Evolutionary conservation across 2,329 filamentous ascomycete genomes (phyloP).

Genomic region (Microsporum canis): DNA sequence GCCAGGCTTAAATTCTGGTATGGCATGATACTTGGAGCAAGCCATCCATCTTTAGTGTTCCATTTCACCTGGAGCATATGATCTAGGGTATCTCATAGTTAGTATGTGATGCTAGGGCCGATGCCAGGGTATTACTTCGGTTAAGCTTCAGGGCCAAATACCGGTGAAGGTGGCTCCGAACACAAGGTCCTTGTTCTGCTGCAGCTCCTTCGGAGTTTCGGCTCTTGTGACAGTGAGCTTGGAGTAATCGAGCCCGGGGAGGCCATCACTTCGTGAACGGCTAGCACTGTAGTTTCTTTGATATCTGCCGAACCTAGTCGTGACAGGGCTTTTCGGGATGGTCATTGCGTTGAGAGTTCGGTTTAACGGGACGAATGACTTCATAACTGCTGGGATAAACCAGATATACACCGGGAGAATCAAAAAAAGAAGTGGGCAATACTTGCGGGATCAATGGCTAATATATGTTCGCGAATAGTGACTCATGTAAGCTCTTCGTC

Average conservation of each 20-base stretch:
- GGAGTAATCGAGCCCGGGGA: constrained; percentile 61
- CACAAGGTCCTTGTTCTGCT: constrained; percentile 67
- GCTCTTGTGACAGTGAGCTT: constrained; percentile 67
- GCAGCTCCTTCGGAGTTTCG: constrained; percentile 59
- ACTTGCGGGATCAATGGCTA: background rate
- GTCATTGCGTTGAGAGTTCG: constrained; percentile 8
- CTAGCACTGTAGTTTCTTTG: constrained; percentile 38
- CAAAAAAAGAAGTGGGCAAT: background rate
- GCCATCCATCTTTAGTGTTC: constrained; percentile 76
- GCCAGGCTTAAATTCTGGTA: constrained; percentile 97
- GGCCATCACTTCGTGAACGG: constrained; percentile 24
- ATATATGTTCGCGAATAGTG: background rate
- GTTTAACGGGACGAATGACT: constrained; percentile 3
- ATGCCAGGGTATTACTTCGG: background rate
- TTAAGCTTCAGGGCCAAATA: constrained; percentile 28
- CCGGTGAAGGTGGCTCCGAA: constrained; percentile 89
- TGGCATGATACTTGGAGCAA: constrained; percentile 68
- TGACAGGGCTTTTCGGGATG: constrained; percentile 1
- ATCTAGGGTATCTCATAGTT: constrained; percentile 45
- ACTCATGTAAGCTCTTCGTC: background rate
- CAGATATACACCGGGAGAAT: background rate
- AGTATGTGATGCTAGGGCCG: background rate
- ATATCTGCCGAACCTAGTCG: constrained; percentile 16
- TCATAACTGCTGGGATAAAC: constrained; percentile 6
- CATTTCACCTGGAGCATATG: constrained; percentile 96